Evolutionary conservation across 2,329 filamentous ascomycete genomes (phyloP), one percentile per base, ranked within the genome.

Genomic region (Xenoacremonium recifei): DNA sequence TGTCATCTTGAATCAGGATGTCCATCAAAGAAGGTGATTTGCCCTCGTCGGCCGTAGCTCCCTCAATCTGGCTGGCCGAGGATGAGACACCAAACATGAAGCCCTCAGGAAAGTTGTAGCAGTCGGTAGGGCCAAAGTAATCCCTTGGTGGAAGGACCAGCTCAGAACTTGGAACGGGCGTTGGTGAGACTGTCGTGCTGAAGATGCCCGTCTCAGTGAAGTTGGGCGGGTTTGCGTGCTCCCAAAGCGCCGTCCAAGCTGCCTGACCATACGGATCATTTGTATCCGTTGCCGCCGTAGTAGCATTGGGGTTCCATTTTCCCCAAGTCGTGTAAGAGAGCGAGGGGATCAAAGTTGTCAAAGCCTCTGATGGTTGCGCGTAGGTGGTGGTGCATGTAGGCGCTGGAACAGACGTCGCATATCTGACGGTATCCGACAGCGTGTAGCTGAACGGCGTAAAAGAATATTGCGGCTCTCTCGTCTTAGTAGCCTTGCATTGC

Each of bases 101-200:
- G 29, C 67, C 66, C 3, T 66, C 54, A 0, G 74, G 73, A 21
- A 80, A 77, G 16, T 64, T 67, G 35, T 75, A 71, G 49, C 75
- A 76, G 13, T 74, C 64, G 16, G 65, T 62, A 33, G 73, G 68
- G 0, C 64, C 65, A 41, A 77, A 75, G 44, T 75, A 76, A 36
- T 75, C 70, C 2, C 64, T 56, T 0, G 79, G 78, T 0, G 79
- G 79, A 1, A 79, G 65, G 5, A 81, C 62, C 2, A 83, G 66
- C 42, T 82, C 76, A 39, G 63, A 72, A 1, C 66, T 76, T 0
- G 77, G 73, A 2, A 83, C 60, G 0, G 77, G 68, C 0, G 77
- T 82, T 0, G 79, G 75, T 4, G 63, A 67, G 2, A 78, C 76
- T 0, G 78, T 82, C 0, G 77, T 77, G 38, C 58, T 64, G 20